A percentile compares a stretch with the other conserved stretches of the same genome.
Conservation (phyloP, 2,329 filamentous ascomycete species). For the Ilyonectria robusta region DNA sequence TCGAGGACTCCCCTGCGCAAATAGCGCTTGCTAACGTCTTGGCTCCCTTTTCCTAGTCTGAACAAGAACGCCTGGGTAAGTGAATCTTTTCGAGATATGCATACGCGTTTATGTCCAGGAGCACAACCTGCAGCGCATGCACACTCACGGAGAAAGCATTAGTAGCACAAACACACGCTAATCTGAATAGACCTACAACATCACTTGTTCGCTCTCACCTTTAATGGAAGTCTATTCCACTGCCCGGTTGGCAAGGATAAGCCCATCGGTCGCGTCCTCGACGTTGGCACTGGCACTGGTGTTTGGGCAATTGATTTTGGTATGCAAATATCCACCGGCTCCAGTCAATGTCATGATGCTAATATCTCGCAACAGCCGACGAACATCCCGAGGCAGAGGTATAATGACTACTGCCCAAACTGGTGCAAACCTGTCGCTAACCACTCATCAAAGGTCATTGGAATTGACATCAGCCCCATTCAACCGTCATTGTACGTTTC, state of each 20-base stretch:
- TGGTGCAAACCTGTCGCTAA: neutral
- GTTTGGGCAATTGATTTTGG: conserved; percentile 63
- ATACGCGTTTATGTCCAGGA: no score
- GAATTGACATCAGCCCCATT: conserved; percentile 60
- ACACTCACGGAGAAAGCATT: no score
- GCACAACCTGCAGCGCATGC: no score
- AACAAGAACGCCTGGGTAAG: conserved; percentile 51
- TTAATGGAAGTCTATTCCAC: conserved; percentile 49
- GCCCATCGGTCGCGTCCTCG: conserved; percentile 53
- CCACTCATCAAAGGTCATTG: conserved; percentile 47
- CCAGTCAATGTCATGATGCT: neutral
- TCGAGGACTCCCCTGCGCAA: neutral
- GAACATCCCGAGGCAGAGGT: conserved; percentile 50
- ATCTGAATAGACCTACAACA: conserved; percentile 52
- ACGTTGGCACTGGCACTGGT: conserved; percentile 65
- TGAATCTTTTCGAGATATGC: neutral
- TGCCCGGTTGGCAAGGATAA: conserved; percentile 44
- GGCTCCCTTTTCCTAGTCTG: conserved; percentile 35
- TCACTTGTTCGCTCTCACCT: conserved; percentile 52
- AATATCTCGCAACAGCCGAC: conserved; percentile 43
- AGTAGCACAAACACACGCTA: neutral
- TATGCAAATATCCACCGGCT: conserved; percentile 15
- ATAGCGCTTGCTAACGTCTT: conserved; percentile 30
- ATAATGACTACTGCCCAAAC: neutral
- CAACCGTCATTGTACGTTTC: conserved; percentile 53